These are phyloP conservation scores for Geranomyces variabilis DNA, from an alignment of 192 early-diverging fungal species.

Conservation along the genomic window DNA sequence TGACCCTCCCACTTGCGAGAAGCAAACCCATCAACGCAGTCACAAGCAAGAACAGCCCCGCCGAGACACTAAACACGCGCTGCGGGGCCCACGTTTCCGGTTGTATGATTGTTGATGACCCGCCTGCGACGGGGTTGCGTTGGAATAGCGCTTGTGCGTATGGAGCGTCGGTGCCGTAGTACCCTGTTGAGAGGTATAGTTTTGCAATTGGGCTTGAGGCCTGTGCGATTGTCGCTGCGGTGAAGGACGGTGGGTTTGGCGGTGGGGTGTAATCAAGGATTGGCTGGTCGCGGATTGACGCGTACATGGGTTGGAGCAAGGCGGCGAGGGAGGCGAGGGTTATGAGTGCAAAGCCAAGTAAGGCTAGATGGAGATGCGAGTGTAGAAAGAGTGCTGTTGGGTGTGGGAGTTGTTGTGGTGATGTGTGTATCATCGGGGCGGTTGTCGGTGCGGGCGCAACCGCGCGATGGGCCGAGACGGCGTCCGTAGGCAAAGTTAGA, in stretches of 20 bases:
- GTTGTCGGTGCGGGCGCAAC: too few species aligned
- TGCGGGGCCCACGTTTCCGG: not conserved
- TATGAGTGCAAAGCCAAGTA: conserved; percentile 10
- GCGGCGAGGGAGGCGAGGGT: conserved; percentile 2
- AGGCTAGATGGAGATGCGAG: conserved; percentile 16
- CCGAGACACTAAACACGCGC: conserved; percentile 13
- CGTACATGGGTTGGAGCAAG: not conserved
- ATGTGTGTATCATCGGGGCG: too few species aligned
- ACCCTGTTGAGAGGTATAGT: not conserved
- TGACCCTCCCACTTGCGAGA: not conserved
- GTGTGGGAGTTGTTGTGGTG: too few species aligned
- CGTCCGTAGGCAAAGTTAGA: not conserved
- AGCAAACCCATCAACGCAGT: conserved; percentile 9
- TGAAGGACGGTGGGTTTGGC: conserved; percentile 12
- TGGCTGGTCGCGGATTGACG: conserved; percentile 11
- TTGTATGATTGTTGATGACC: not conserved
- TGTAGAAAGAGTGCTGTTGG: conserved; percentile 11
- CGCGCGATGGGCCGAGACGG: not conserved
- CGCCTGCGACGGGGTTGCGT: conserved; percentile 14
- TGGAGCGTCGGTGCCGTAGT: conserved; percentile 9
- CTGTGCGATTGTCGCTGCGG: conserved; percentile 16
- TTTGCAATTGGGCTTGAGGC: conserved; percentile 12
- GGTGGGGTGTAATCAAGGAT: conserved; percentile 13
- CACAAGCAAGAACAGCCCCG: conserved; percentile 4
- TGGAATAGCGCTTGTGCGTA: conserved; percentile 11